Evolutionary conservation across 805 yeast species (phyloP).

Genomic region (Schwanniomyces sp.): DNA sequence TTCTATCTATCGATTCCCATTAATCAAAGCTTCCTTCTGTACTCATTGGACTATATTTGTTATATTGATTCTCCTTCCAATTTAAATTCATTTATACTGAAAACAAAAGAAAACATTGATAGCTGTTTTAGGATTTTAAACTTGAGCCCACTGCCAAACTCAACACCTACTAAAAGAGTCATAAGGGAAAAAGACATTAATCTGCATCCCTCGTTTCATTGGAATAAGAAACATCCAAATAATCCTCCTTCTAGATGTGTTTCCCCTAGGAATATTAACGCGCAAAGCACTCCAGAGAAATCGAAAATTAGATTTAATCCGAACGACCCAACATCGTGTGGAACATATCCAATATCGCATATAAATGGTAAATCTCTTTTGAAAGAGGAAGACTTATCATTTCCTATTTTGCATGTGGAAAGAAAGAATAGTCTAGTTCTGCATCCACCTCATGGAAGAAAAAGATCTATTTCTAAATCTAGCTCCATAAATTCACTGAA

Average conservation of each 20-base stretch:
- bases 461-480: neutral
- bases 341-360: neutral
- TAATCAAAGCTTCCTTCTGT: conserved; percentile 12
- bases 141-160: neutral
- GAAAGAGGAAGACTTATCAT: neutral
- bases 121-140: neutral
- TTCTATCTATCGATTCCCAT: neutral
- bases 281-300: neutral
- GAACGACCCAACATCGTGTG: neutral
- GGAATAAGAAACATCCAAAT: neutral
- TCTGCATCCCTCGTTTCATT: neutral
- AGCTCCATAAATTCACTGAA: neutral
- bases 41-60: conserved; percentile 16
- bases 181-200: neutral
- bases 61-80: conserved; percentile 13
- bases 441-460: neutral
- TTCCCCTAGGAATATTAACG: neutral
- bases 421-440: neutral
- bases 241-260: neutral
- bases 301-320: neutral
- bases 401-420: neutral
- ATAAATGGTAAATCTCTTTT: neutral
- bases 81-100: neutral
- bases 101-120: neutral
- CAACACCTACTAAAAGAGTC: neutral